Conservation (phyloP, 1,139 yeast genomes). For the Hanseniaspora uvarum region DNA sequence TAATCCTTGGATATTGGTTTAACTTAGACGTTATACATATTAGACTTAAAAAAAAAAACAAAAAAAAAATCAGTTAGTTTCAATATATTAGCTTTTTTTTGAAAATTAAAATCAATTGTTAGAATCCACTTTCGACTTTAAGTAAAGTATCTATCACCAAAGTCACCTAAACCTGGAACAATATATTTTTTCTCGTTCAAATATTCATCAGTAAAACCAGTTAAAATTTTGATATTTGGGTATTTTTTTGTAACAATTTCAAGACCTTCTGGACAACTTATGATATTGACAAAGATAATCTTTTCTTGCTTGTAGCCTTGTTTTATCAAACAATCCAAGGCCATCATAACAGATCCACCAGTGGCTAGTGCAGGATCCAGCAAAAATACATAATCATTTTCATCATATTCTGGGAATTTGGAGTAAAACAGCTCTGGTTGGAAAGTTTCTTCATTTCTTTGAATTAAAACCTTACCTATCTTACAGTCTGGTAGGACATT, state of each 20-base stretch:
- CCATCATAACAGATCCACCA: conserved; percentile 97
- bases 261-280: conserved; percentile 93
- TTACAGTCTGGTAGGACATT: conserved; percentile 95
- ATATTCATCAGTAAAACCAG: conserved; percentile 84
- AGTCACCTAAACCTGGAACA: conserved; percentile 93
- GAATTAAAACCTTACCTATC: conserved; percentile 90
- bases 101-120: too few species aligned
- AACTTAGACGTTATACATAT: too few species aligned
- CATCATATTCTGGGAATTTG: conserved; percentile 83
- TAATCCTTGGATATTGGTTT: too few species aligned
- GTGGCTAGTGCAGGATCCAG: conserved; percentile 97
- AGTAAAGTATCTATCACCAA: conserved; percentile 95
- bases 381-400: conserved; percentile 76
- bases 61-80: too few species aligned
- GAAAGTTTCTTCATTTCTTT: conserved; percentile 90
- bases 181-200: conserved; percentile 77
- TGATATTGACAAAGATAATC: conserved; percentile 76
- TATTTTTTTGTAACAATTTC: conserved; percentile 62
- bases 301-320: conserved; percentile 83
- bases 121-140: conserved; percentile 29
- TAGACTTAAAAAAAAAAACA: too few species aligned
- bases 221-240: conserved; percentile 78
- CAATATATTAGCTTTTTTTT: too few species aligned
- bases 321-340: conserved; percentile 75
- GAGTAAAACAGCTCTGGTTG: conserved; percentile 75